These are phyloP conservation scores for Citrus cavaleriei DNA, from an alignment of 345 rosid species.

Conservation along the genomic window DNA sequence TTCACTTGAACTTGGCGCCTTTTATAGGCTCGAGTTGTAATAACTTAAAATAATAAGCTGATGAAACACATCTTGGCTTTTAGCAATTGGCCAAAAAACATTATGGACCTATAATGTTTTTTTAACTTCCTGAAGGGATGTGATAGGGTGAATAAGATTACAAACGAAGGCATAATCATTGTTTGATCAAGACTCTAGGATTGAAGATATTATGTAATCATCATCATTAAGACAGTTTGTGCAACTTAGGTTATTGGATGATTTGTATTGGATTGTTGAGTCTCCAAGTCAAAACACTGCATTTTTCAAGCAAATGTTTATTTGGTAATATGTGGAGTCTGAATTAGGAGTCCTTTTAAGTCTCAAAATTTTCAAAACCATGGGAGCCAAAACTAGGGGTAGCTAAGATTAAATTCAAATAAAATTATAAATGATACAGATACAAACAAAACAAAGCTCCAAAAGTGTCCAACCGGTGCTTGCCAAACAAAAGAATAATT, in stretches of 20 bases:
- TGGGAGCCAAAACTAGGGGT: slow-evolving; percentile 1
- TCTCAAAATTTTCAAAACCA: slow-evolving; percentile 1
- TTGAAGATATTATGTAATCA: background rate
- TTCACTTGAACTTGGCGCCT: background rate
- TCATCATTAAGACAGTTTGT: background rate
- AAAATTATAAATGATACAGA: background rate
- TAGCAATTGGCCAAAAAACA: background rate
- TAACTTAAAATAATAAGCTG: background rate
- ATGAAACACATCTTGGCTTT: background rate
- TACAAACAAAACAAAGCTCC: background rate
- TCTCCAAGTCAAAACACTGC: background rate
- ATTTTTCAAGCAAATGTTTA: background rate
- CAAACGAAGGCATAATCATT: background rate
- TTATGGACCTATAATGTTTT: background rate
- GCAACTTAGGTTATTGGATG: background rate
- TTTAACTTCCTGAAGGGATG: background rate
- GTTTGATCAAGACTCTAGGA: background rate
- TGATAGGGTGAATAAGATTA: background rate
- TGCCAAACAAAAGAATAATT: background rate
- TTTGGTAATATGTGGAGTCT: background rate
- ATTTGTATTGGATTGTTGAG: background rate
- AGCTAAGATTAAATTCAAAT: background rate
- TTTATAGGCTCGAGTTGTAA: background rate
- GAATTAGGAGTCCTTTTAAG: background rate
- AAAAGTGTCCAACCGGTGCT: background rate